A percentile compares a stretch with the other conserved stretches of the same genome.
Conservation (phyloP, 306 rosid genomes). For the Rosa chinensis region DNA sequence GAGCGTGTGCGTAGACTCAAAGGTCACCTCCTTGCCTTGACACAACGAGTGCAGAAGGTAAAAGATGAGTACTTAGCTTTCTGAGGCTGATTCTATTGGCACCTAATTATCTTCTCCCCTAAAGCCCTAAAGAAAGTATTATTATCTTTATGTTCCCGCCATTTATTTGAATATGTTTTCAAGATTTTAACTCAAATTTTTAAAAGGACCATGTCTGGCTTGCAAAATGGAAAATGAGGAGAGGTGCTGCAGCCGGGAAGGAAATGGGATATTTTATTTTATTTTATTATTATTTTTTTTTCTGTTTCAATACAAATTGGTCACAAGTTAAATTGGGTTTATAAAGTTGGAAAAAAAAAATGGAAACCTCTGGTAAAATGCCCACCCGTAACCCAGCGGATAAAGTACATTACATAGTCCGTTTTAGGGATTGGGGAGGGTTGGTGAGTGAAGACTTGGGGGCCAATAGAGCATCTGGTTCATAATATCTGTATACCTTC, state of each 20-base stretch:
- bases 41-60: slow-evolving; percentile 97
- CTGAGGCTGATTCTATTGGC: not conserved
- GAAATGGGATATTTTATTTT: not conserved
- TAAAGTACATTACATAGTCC: no score
- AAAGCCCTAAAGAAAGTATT: no score
- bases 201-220: not conserved
- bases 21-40: slow-evolving; percentile 91
- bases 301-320: not conserved
- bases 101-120: not conserved
- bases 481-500: slow-evolving; percentile 15
- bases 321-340: not conserved
- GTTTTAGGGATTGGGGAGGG: not conserved
- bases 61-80: slow-evolving; percentile 8
- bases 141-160: not conserved
- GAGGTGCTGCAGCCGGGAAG: not conserved
- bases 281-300: not conserved
- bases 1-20: slow-evolving; percentile 92
- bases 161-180: not conserved
- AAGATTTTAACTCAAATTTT: not conserved
- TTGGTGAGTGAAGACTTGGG: not conserved
- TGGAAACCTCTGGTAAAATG: no score
- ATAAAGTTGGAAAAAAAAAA: not conserved
- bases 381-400: no score
- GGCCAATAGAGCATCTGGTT: not conserved
- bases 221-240: not conserved